Conservation (phyloP, 352 stramenopile species). For the Pythium aquatile region DNA sequence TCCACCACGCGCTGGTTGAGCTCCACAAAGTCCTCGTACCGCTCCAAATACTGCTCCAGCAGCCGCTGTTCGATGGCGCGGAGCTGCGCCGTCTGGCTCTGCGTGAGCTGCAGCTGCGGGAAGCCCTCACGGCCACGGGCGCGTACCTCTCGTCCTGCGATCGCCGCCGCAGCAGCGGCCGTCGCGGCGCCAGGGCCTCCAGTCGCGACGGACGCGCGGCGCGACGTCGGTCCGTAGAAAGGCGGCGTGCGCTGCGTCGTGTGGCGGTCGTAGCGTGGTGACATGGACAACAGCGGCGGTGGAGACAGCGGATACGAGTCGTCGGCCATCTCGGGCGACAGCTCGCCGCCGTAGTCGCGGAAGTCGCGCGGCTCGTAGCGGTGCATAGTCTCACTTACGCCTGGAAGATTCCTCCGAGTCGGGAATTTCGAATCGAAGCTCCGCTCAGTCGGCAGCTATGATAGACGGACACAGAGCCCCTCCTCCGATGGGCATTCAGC, state of each 20-base stretch:
- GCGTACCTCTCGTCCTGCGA: not conserved
- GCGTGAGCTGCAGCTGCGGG: constrained; percentile 37
- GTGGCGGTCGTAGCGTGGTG: constrained; percentile 5
- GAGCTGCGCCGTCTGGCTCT: constrained; percentile 40
- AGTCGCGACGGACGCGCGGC: not conserved
- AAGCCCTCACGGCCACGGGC: constrained; percentile 13
- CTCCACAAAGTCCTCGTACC: constrained; percentile 44
- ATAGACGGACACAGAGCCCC: not conserved
- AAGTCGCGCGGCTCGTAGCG: not conserved
- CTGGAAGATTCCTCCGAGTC: not conserved
- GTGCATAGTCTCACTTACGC: not conserved
- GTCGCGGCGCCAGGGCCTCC: not conserved
- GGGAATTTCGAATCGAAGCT: constrained; percentile 8
- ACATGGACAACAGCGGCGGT: constrained; percentile 13
- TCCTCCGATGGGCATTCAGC: not conserved
- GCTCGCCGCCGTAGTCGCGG: not conserved
- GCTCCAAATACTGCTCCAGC: constrained; percentile 46
- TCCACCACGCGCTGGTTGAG: constrained; percentile 24
- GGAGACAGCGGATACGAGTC: constrained; percentile 8
- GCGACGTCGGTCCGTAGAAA: constrained; percentile 11
- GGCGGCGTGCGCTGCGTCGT: constrained; percentile 1
- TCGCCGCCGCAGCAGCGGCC: not conserved
- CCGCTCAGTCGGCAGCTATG: not conserved
- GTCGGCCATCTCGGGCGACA: not conserved
- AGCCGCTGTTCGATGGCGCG: constrained; percentile 44